Evolutionary conservation across 495 filamentous ascomycete genomes (phyloP).

Genomic region (Podospora tetraspora): DNA sequence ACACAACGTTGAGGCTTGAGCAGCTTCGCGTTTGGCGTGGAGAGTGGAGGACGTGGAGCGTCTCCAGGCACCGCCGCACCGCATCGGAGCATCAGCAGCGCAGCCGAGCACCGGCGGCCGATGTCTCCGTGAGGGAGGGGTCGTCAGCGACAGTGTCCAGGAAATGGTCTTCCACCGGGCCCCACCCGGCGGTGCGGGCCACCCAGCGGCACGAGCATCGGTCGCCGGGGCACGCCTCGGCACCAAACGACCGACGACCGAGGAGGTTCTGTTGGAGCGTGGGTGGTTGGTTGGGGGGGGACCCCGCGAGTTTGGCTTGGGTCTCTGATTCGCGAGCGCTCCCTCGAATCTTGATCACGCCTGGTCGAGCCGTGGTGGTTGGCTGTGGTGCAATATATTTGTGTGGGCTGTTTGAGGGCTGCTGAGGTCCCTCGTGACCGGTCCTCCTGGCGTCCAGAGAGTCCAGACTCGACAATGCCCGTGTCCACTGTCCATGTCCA

Average conservation of each 20-base stretch:
- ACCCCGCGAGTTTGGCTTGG: not conserved
- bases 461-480: not conserved
- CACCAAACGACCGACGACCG: not conserved
- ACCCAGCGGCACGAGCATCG: not conserved
- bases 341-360: not conserved
- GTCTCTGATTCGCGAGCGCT: not conserved
- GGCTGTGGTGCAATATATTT: not conserved
- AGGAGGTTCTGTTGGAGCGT: not conserved
- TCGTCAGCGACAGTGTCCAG: not conserved
- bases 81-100: not conserved
- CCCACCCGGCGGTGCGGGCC: not conserved
- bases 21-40: not conserved
- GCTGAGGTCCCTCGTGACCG: not conserved
- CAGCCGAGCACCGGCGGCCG: not conserved
- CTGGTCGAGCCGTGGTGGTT: not conserved
- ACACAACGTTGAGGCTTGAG: not conserved
- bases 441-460: not conserved
- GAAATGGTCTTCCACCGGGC: not conserved
- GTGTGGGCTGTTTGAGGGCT: not conserved
- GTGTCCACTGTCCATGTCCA: not conserved
- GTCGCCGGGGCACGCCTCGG: not conserved
- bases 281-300: not conserved
- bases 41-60: not conserved
- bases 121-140: not conserved
- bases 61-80: not conserved